Evolutionary conservation across 106 monocot species (phyloP).

Genomic region (Phalaenopsis equestris): DNA sequence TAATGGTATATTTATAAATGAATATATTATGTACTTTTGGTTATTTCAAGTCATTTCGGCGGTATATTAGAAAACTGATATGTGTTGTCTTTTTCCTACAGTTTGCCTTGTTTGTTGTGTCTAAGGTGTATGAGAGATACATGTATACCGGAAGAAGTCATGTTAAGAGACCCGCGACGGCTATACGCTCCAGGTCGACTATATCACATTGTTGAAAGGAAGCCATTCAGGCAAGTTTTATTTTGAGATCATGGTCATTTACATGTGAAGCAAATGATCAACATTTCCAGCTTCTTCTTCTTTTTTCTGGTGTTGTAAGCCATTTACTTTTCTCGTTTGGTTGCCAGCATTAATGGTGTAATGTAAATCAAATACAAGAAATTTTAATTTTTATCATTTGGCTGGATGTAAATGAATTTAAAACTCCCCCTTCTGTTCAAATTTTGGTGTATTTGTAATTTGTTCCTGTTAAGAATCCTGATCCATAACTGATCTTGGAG

Average conservation of each 20-base stretch:
- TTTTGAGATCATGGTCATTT: background rate
- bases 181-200: slow-evolving; percentile 88
- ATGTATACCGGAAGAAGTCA: slow-evolving; percentile 57
- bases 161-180: slow-evolving; percentile 72
- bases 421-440: too few species aligned
- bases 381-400: too few species aligned
- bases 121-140: slow-evolving; percentile 78
- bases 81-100: slow-evolving; percentile 16
- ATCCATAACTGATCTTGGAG: background rate
- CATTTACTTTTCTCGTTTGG: too few species aligned
- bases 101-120: slow-evolving; percentile 80
- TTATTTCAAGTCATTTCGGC: background rate
- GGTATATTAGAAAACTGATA: background rate
- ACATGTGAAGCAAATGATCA: background rate
- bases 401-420: too few species aligned
- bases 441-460: too few species aligned
- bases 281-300: background rate
- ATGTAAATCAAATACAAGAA: too few species aligned
- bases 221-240: slow-evolving; percentile 65
- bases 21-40: background rate
- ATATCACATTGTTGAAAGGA: slow-evolving; percentile 94
- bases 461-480: background rate
- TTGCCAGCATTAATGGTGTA: too few species aligned
- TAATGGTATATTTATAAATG: background rate
- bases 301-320: too few species aligned